Percentiles rank a stretch among this genome's conserved stretches.
These are phyloP conservation scores for Teunomyces gatunensis DNA, from an alignment of 805 yeast genomes.

Conservation along the genomic window DNA sequence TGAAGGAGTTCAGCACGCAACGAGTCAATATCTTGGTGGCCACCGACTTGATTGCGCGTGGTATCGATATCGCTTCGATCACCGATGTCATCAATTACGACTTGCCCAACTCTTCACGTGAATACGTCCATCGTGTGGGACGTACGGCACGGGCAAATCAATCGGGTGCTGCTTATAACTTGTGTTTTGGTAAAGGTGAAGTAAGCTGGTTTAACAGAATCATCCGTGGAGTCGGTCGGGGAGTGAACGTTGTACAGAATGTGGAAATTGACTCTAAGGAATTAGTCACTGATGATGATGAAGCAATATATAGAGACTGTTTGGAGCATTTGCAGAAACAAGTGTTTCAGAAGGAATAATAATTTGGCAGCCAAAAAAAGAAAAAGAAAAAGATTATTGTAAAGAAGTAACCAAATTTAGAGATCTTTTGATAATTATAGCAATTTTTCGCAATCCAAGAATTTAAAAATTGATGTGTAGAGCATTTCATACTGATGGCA, in stretches of 20 bases:
- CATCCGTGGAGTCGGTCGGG: constrained; percentile 49
- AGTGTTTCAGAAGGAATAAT: constrained; percentile 6
- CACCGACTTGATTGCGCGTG: constrained; percentile 95
- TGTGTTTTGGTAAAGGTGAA: constrained; percentile 80
- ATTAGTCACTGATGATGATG: constrained; percentile 22
- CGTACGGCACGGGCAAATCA: constrained; percentile 94
- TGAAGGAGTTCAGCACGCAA: constrained; percentile 58
- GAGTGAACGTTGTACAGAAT: constrained; percentile 15
- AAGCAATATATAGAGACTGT: constrained; percentile 21
- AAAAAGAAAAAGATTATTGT: neutral
- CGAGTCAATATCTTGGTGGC: constrained; percentile 58
- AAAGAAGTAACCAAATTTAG: neutral
- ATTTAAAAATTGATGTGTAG: no score
- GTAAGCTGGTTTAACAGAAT: constrained; percentile 55
- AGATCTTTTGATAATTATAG: neutral
- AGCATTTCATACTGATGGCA: neutral
- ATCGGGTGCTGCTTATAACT: constrained; percentile 68
- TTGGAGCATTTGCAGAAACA: constrained; percentile 25
- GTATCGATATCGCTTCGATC: constrained; percentile 75
- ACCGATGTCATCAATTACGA: constrained; percentile 85
- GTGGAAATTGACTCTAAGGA: constrained; percentile 21
- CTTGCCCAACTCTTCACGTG: constrained; percentile 82
- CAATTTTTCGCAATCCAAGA: constrained; percentile 1
- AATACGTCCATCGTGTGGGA: constrained; percentile 94
- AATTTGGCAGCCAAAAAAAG: neutral